Percentiles rank a stretch among this genome's conserved stretches.
These are phyloP conservation scores for Dendrobium chrysotoxum DNA, from an alignment of 106 monocot genomes.

Conservation along the genomic window DNA sequence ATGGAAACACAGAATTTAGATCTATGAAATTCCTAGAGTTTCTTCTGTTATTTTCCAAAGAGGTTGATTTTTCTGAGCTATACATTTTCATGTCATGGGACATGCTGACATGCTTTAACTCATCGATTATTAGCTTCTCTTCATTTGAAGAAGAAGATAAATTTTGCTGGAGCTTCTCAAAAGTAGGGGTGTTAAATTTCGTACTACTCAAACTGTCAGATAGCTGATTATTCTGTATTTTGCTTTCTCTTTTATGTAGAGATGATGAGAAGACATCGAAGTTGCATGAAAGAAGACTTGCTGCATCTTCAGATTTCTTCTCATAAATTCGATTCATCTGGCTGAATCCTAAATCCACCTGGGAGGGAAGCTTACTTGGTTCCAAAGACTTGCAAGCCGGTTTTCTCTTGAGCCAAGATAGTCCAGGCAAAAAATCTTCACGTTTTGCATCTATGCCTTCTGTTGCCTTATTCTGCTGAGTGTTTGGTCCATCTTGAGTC, in stretches of 20 bases:
- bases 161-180: not conserved
- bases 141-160: not conserved
- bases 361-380: not conserved
- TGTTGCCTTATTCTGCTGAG: slow-evolving; percentile 1
- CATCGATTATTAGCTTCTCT: not conserved
- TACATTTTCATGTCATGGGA: not conserved
- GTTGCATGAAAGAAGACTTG: not conserved
- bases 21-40: slow-evolving; percentile 24
- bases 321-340: not conserved
- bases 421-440: not conserved
- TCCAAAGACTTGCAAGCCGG: not conserved
- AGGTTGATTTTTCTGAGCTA: not conserved
- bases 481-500: slow-evolving; percentile 6
- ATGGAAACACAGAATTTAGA: slow-evolving; percentile 33
- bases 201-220: not conserved
- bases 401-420: no score
- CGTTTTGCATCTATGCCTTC: not conserved
- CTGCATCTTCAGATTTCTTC: not conserved
- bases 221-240: not conserved
- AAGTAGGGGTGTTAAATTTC: not conserved
- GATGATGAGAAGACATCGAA: not conserved
- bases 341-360: not conserved
- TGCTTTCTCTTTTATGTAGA: not conserved
- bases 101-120: not conserved
- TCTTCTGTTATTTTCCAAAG: not conserved